Base-by-base conservation (phyloP, 345 rosid genomes). In the Carallia brachiata region DNA sequence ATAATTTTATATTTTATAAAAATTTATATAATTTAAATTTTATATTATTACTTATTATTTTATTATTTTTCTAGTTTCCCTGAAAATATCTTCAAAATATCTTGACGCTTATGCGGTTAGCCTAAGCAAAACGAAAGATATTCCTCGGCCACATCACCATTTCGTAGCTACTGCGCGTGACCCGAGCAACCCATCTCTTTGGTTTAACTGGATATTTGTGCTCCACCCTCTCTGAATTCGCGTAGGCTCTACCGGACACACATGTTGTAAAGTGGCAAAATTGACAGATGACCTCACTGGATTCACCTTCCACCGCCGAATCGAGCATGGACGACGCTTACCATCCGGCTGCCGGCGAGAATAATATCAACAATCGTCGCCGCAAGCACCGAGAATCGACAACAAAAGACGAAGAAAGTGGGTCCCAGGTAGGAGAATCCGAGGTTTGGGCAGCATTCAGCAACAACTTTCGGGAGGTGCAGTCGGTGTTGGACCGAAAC, bases 401-500 rank as follows among this genome's bases (percentile, higher is more conserved):
- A 52, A 48, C 52, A 68, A 50, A 62, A 68, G 9, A 44, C 67
- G 75, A 73, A 56, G 85, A 77, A 52, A 82, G 73, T 48, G 87
- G 77, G 44, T 32, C 34, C 34, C 34, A 32, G 34, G 34, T 32
- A 32, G 84, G 77, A 31, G 93, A 91, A 73, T 70, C 83, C 15
- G 81, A 80, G 82, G 86, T 83, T 61, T 91, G 97, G 96, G 76
- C 75, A 17, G 66, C 77, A 3, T 76, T 91, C 57, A 80, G 78
- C 84, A 56, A 78, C 66, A 86, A 63, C 59, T 93, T 88, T 79
- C 70, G 79, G 58, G 82, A 84, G 67, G 98, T 88, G 15, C 96
- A 93, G 79, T 70, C 91, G 28, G 91, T 91, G 62, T 71, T 93
- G 48, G 98, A 93, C 79, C 71, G 98, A 77, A 93, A 93, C 85